Conservation (phyloP, 305 asterid species). For the Rubia peregrina region DNA sequence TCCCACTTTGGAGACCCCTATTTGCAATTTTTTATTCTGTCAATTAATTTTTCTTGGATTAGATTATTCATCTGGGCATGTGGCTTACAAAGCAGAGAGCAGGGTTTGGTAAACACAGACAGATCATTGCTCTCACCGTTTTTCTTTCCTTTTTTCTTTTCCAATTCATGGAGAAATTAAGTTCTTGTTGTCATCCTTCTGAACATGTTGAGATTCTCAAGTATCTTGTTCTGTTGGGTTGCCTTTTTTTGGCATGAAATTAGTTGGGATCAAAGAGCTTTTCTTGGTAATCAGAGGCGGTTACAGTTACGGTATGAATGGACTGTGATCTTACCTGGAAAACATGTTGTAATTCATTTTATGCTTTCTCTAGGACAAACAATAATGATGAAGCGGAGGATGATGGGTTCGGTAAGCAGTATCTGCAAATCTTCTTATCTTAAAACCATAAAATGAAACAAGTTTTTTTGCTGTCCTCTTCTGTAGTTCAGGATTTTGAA, state of each 20-base stretch:
- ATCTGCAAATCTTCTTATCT: background rate
- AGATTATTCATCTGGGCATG: constrained; percentile 25
- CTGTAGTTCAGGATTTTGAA: background rate
- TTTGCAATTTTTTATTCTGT: background rate
- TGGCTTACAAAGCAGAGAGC: constrained; percentile 19
- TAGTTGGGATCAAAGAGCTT: constrained; percentile 1
- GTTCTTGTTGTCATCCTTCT: constrained; percentile 9
- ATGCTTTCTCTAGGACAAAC: background rate
- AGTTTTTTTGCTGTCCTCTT: background rate
- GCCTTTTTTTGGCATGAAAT: constrained; percentile 4
- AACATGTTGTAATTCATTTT: background rate
- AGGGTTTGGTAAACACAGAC: constrained; percentile 21
- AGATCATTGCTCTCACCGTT: constrained; percentile 5
- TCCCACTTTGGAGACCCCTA: constrained; percentile 6
- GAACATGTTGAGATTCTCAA: constrained; percentile 24
- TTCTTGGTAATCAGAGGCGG: background rate
- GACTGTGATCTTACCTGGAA: background rate
- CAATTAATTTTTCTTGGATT: background rate
- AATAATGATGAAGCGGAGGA: background rate
- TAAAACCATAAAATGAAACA: background rate
- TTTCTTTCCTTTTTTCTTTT: background rate
- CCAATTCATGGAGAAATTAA: constrained; percentile 3
- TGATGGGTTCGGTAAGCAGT: background rate
- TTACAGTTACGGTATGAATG: background rate
- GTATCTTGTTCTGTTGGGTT: constrained; percentile 6